phyloP scores from a whole-genome alignment of 1,284 basidiomycete species.

The Boletus albobrunnescens region DNA sequence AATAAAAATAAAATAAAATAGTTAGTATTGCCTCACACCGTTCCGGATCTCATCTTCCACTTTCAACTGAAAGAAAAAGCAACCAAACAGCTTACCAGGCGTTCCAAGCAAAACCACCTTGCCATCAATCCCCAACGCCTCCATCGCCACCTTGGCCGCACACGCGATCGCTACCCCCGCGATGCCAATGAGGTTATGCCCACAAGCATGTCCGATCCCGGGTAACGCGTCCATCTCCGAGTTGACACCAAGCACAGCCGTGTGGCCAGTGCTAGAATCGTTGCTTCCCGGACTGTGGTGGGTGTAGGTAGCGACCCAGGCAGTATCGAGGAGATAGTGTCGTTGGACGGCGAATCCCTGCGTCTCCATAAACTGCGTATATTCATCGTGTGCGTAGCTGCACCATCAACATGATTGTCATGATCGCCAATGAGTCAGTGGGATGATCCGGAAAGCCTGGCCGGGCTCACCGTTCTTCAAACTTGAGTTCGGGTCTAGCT shows the following conservation, averaged over 20 bases:
- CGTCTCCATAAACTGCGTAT: constrained; percentile 53
- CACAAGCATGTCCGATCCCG: constrained; percentile 72
- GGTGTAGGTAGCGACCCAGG: constrained; percentile 65
- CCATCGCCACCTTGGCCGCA: constrained; percentile 55
- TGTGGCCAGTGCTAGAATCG: constrained; percentile 19
- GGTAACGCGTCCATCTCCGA: constrained; percentile 71
- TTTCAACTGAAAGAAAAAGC: not conserved
- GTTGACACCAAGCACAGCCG: constrained; percentile 66
- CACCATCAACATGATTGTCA: too few species aligned
- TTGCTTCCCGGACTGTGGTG: constrained; percentile 15
- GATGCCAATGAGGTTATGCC: constrained; percentile 79
- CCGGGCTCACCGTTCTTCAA: constrained; percentile 50
- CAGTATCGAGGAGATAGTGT: constrained; percentile 61
- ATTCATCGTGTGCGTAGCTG: constrained; percentile 52
- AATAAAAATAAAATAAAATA: too few species aligned
- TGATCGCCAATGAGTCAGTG: not conserved
- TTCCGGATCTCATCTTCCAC: too few species aligned
- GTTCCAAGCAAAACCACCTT: constrained; percentile 72
- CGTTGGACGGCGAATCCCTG: constrained; percentile 59
- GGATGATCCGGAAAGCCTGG: not conserved
- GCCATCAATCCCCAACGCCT: constrained; percentile 56
- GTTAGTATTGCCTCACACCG: too few species aligned
- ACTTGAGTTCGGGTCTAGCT: constrained; percentile 62
- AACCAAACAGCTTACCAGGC: constrained; percentile 44
- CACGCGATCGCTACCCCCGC: constrained; percentile 66